Evolutionary conservation across 129 eudicot genomes (phyloP).

Genomic region (Erigeron canadensis): DNA sequence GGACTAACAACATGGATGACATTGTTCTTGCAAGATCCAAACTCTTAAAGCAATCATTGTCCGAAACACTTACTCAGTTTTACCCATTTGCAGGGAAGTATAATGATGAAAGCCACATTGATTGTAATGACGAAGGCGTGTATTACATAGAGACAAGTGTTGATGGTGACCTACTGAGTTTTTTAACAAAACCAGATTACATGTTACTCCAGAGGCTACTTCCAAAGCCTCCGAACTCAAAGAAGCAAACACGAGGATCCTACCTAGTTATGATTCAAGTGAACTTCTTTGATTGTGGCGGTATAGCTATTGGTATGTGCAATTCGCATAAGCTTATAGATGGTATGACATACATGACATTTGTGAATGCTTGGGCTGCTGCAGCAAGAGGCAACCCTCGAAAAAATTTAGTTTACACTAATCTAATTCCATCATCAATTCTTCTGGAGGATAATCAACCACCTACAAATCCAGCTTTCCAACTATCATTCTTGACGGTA

Average conservation of each 20-base stretch:
- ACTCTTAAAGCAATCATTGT: slow-evolving; percentile 18
- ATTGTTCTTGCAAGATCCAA: neutral
- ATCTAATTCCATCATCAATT: neutral
- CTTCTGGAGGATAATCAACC: neutral
- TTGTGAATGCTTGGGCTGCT: slow-evolving; percentile 35
- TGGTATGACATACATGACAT: slow-evolving; percentile 12
- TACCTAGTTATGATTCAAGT: slow-evolving; percentile 29
- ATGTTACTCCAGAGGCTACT: slow-evolving; percentile 20
- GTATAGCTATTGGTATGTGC: slow-evolving; percentile 29
- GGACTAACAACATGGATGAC: neutral
- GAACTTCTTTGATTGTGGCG: slow-evolving; percentile 34
- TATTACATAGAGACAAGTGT: slow-evolving; percentile 22
- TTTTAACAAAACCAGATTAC: slow-evolving; percentile 18
- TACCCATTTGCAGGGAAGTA: slow-evolving; percentile 34
- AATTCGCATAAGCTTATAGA: slow-evolving; percentile 31
- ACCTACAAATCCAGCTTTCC: neutral
- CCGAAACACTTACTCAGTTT: slow-evolving; percentile 23
- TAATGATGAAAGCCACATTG: slow-evolving; percentile 23
- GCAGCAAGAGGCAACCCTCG: neutral
- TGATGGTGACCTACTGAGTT: slow-evolving; percentile 8
- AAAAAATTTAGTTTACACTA: neutral
- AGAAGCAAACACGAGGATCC: slow-evolving; percentile 3
- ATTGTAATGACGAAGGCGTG: slow-evolving; percentile 37
- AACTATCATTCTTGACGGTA: neutral
- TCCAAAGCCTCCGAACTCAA: slow-evolving; percentile 7